These are phyloP conservation scores for Hanseniaspora hatyaiensis DNA, from an alignment of 805 yeast species.

Conservation along the genomic window DNA sequence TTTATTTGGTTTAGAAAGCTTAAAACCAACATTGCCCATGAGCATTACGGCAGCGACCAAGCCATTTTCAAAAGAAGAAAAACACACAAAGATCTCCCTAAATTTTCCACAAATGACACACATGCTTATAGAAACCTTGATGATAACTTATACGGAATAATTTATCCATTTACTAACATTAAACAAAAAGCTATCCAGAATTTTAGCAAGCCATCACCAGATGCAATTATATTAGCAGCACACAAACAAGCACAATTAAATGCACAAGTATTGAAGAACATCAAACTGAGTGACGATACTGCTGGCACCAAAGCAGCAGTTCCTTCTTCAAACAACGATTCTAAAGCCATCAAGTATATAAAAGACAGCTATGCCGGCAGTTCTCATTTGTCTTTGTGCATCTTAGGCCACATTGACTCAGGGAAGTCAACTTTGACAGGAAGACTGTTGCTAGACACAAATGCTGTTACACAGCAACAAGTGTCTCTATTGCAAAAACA, in stretches of 20 bases:
- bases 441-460: conserved; percentile 79
- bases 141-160: conserved; percentile 26
- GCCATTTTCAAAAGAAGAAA: too few species aligned
- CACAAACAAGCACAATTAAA: conserved; percentile 38
- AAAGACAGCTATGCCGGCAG: conserved; percentile 67
- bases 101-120: too few species aligned
- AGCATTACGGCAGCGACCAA: too few species aligned
- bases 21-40: too few species aligned
- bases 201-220: conserved; percentile 69
- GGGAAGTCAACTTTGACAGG: conserved; percentile 99
- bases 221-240: conserved; percentile 53
- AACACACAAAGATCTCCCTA: too few species aligned
- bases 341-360: conserved; percentile 21
- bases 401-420: conserved; percentile 99
- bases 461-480: conserved; percentile 92
- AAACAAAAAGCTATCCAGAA: conserved; percentile 36
- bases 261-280: conserved; percentile 23
- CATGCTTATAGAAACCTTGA: conserved; percentile 21
- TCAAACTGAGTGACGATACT: conserved; percentile 7
- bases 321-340: background rate
- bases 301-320: conserved; percentile 8
- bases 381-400: conserved; percentile 89
- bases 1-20: too few species aligned
- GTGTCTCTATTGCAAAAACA: conserved; percentile 93
- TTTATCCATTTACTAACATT: conserved; percentile 36